Conservation (phyloP, 2,329 filamentous ascomycete genomes). For the Gyromitra esculenta region DNA sequence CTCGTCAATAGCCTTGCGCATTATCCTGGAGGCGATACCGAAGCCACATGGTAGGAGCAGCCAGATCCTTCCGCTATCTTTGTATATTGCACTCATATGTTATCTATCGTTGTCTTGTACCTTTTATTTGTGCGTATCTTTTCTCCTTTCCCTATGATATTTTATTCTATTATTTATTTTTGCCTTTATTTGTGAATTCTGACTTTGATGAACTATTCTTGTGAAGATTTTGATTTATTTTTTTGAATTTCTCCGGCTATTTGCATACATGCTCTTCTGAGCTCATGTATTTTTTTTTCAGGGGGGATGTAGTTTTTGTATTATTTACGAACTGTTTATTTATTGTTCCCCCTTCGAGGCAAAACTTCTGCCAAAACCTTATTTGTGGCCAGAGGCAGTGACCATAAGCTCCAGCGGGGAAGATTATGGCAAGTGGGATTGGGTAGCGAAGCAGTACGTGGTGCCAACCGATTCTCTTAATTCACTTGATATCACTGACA, state of each 20-base stretch:
- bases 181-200: slow-evolving; percentile 41
- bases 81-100: slow-evolving; percentile 42
- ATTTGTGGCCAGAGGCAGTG: slow-evolving; percentile 39
- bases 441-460: slow-evolving; percentile 48
- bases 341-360: slow-evolving; percentile 44
- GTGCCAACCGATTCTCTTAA: slow-evolving; percentile 43
- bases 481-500: slow-evolving; percentile 47
- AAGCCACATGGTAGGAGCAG: slow-evolving; percentile 18
- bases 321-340: slow-evolving; percentile 48
- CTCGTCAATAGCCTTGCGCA: slow-evolving; percentile 16
- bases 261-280: slow-evolving; percentile 14
- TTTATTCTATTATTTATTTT: slow-evolving; percentile 14
- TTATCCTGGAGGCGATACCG: slow-evolving; percentile 39
- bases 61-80: slow-evolving; percentile 26
- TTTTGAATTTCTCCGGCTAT: slow-evolving; percentile 13
- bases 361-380: slow-evolving; percentile 37
- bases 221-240: slow-evolving; percentile 39
- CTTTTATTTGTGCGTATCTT: slow-evolving; percentile 40
- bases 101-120: slow-evolving; percentile 32
- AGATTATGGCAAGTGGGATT: slow-evolving; percentile 41
- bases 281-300: slow-evolving; percentile 3
- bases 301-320: slow-evolving; percentile 42
- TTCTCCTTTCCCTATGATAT: slow-evolving; percentile 17
- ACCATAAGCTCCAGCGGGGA: slow-evolving; percentile 42
- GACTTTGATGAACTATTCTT: slow-evolving; percentile 41